Percentiles rank a stretch among this genome's conserved stretches.
These are phyloP conservation scores for Flaveria linearis DNA, from an alignment of 129 eudicot genomes.

Conservation along the genomic window DNA sequence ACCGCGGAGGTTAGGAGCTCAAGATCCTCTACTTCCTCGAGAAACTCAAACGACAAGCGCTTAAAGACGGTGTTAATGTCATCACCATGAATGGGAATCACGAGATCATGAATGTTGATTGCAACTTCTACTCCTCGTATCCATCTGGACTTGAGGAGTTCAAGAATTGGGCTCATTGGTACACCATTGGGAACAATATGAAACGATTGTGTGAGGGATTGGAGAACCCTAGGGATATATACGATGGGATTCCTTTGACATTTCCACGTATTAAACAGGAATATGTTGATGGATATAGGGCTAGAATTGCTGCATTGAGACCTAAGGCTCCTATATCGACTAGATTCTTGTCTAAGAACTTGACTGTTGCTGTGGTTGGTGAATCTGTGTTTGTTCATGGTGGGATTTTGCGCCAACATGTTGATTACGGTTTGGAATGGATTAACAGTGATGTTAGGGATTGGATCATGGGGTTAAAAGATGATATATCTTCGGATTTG, in stretches of 20 bases:
- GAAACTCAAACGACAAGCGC: slow-evolving; percentile 62
- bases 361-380: slow-evolving; percentile 69
- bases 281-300: slow-evolving; percentile 46
- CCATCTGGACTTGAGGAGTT: slow-evolving; percentile 56
- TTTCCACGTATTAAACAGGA: slow-evolving; percentile 44
- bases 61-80: slow-evolving; percentile 47
- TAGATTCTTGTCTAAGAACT: slow-evolving; percentile 64
- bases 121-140: slow-evolving; percentile 52
- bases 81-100: slow-evolving; percentile 90
- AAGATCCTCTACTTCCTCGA: slow-evolving; percentile 71
- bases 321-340: slow-evolving; percentile 63
- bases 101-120: slow-evolving; percentile 70
- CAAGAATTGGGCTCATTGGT: slow-evolving; percentile 74
- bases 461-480: slow-evolving; percentile 66
- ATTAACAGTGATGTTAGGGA: slow-evolving; percentile 79
- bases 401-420: slow-evolving; percentile 68
- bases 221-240: slow-evolving; percentile 30
- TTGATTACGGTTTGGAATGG: slow-evolving; percentile 64
- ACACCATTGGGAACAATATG: slow-evolving; percentile 63
- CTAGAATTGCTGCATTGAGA: slow-evolving; percentile 78
- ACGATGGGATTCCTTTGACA: slow-evolving; percentile 47
- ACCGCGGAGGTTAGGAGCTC: slow-evolving; percentile 71
- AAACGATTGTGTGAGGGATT: slow-evolving; percentile 56
- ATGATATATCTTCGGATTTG: slow-evolving; percentile 39
- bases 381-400: slow-evolving; percentile 91